Base-by-base conservation (phyloP, 2,329 filamentous ascomycete species). In the Fusarium globosum region DNA sequence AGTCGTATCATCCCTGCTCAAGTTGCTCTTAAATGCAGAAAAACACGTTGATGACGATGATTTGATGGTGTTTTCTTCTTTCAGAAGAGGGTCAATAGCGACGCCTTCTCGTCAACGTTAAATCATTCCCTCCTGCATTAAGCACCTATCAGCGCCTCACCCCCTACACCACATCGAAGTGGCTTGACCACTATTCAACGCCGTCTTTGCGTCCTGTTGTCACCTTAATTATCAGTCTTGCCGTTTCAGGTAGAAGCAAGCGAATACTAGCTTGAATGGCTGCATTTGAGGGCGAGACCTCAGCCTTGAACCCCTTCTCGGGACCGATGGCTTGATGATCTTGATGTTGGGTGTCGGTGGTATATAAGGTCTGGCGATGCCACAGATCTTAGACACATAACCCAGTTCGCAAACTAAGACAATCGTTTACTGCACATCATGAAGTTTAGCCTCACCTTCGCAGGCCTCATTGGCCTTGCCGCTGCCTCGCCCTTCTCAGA, bases 401-500 rank as follows among this genome's bases (percentile, higher is more conserved):
- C 0, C 6, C 6, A 30, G 36, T 13, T 18, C 4, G 4, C 23
- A 28, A 30, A 41, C 16, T 2, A 15, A 38, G 6, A 42, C n/a
- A 39, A 12, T 7, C 14, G 26, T 38, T 21, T 26, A 35, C 16
- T 16, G 7, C 21, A 0, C 15, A 39, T n/a, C 15, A 75, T 75
- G 72, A 75, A 75, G 49, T 16, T 73, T 16, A 53, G 14, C 20
- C 52, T 57, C 5, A 53, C 62, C 14, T 21, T 75, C 8, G 49
- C 36, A 13, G 56, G 65, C 23, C 45, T 70, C 8, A 6, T 62
- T 38, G 59, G 69, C 61, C 55, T 65, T 45, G 64, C n/a, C 15
- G 21, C 49, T 42, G 72, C 72, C 16, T 68, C 72, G 3, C 72
- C 72, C 9, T 63, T 65, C 16, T 35, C 71, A 4, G 68, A 67